A percentile compares a stretch with the other conserved stretches of the same genome.
These are phyloP conservation scores for Fusarium sp. DNA, from an alignment of 2,329 filamentous ascomycete species.

Conservation along the genomic window DNA sequence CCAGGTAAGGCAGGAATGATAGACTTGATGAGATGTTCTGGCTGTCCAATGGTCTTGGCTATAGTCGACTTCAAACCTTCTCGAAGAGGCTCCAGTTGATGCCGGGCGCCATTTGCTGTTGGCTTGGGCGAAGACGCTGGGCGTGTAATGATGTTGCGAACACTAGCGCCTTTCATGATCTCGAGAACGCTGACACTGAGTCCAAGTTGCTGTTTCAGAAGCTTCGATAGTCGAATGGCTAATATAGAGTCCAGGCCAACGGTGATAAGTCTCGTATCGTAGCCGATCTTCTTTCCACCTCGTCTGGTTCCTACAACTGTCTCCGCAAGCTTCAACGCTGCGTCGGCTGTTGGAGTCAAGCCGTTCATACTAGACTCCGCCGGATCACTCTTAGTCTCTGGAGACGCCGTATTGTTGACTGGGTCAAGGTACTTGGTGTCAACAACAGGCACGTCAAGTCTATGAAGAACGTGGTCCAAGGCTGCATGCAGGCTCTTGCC, in stretches of 20 bases:
- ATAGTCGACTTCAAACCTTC: background rate
- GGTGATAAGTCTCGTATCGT: conserved; percentile 11
- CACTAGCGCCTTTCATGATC: conserved; percentile 16
- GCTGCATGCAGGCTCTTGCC: background rate
- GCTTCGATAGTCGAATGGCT: conserved; percentile 22
- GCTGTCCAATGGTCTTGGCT: background rate
- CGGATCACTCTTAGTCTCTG: fast-evolving
- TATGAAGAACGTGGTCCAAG: background rate
- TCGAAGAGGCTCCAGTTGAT: background rate
- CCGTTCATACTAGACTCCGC: background rate
- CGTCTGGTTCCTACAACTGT: background rate
- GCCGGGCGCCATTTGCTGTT: fast-evolving
- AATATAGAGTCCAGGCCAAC: conserved; percentile 17
- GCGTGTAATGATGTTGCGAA: background rate
- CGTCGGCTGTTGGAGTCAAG: background rate
- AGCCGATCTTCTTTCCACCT: background rate
- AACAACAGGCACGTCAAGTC: background rate
- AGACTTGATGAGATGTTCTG: background rate
- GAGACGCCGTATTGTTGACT: fast-evolving
- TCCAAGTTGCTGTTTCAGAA: conserved; percentile 6
- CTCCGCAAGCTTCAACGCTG: background rate
- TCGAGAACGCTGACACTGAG: conserved; percentile 3
- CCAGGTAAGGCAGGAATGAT: background rate
- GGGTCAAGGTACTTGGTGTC: background rate
- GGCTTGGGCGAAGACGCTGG: background rate